Evolutionary conservation across 495 filamentous ascomycete genomes (phyloP).

Genomic region (Aspergillus panamensis): DNA sequence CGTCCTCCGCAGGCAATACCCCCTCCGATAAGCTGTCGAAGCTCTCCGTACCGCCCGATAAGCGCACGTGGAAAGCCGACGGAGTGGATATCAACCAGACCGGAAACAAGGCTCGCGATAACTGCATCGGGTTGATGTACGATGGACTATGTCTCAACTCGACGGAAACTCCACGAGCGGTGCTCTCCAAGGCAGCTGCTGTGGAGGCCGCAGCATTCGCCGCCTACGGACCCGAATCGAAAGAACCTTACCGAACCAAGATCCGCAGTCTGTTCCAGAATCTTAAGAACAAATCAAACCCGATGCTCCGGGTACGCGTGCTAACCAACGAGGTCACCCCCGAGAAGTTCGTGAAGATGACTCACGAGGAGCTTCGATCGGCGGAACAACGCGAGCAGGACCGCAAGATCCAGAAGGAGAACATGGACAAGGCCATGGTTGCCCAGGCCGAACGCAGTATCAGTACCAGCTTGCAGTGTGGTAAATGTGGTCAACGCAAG

Average conservation of each 20-base stretch:
- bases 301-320: slow-evolving; percentile 67
- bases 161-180: slow-evolving; percentile 45
- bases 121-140: slow-evolving; percentile 86
- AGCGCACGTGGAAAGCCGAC: slow-evolving; percentile 76
- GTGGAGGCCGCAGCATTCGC: slow-evolving; percentile 72
- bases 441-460: slow-evolving; percentile 85
- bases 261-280: slow-evolving; percentile 90
- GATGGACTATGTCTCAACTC: slow-evolving; percentile 54
- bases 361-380: slow-evolving; percentile 73
- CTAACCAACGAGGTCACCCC: slow-evolving; percentile 67
- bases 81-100: slow-evolving; percentile 68
- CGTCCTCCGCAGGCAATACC: slow-evolving; percentile 37
- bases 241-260: slow-evolving; percentile 72
- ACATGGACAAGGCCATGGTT: slow-evolving; percentile 93
- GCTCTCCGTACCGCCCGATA: slow-evolving; percentile 68
- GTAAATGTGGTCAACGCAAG: slow-evolving; percentile 86
- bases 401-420: slow-evolving; percentile 71
- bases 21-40: slow-evolving; percentile 50
- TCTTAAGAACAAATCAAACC: slow-evolving; percentile 87
- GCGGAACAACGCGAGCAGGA: slow-evolving; percentile 65
- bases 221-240: slow-evolving; percentile 61
- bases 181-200: slow-evolving; percentile 65
- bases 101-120: slow-evolving; percentile 67
- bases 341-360: slow-evolving; percentile 70
- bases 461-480: slow-evolving; percentile 79